phyloP scores from a whole-genome alignment of 164 flowering plant species.

The Aristolochia californica region DNA sequence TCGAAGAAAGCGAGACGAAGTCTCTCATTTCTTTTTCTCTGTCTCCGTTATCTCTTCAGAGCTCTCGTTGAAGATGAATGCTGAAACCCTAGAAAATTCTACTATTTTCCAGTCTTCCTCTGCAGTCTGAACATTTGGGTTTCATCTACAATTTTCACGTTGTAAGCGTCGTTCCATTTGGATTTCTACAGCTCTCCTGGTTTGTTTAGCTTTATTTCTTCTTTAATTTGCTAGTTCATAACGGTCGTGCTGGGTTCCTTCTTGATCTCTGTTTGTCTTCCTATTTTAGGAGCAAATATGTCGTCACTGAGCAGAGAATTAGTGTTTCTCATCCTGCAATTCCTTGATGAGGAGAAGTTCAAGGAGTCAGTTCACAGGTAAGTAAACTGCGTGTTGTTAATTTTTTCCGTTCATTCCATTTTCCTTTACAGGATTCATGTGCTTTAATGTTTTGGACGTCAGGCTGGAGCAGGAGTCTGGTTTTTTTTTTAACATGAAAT shows the following conservation, averaged over 20 bases:
- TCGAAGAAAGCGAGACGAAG: slow-evolving; percentile 39
- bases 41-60: slow-evolving; percentile 12
- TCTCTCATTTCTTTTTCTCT: slow-evolving; percentile 15
- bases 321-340: slow-evolving; percentile 90
- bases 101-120: background rate
- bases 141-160: background rate
- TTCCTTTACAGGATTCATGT: background rate
- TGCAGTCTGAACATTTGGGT: background rate
- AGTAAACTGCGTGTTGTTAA: background rate
- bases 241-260: background rate
- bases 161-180: too few species aligned
- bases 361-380: slow-evolving; percentile 86
- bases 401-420: background rate
- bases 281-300: slow-evolving; percentile 23
- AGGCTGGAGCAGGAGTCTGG: slow-evolving; percentile 91
- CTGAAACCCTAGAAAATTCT: slow-evolving; percentile 16
- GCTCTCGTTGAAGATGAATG: slow-evolving; percentile 2
- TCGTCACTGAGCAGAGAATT: slow-evolving; percentile 81
- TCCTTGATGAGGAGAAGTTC: slow-evolving; percentile 84
- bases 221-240: too few species aligned
- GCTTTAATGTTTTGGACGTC: slow-evolving; percentile 6
- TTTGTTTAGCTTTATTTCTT: too few species aligned
- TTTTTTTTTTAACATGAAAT: slow-evolving; percentile 76
- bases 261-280: slow-evolving; percentile 3
- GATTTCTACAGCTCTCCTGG: too few species aligned